Conservation (phyloP, 805 yeast genomes). For the Candida bentonensis region DNA sequence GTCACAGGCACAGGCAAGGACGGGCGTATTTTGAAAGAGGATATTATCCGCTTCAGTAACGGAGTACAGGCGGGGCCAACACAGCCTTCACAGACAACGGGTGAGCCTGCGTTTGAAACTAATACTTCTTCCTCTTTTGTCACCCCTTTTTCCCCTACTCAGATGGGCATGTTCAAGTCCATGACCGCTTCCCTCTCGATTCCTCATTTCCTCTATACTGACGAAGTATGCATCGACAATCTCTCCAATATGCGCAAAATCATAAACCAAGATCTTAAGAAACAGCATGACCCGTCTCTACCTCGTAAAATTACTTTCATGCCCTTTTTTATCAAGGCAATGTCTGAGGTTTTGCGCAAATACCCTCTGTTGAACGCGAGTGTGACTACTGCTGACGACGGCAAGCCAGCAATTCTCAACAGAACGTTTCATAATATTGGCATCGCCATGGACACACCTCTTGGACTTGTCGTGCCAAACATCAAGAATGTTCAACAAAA, state of each 20-base stretch:
- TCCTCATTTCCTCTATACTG: conserved; percentile 23
- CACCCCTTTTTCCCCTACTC: conserved; percentile 3
- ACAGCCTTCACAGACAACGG: neutral
- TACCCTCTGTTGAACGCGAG: conserved; percentile 19
- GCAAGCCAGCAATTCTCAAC: conserved; percentile 13
- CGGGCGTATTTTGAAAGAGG: conserved; percentile 22
- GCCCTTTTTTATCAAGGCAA: conserved; percentile 23
- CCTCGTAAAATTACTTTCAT: conserved; percentile 16
- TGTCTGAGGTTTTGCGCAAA: conserved; percentile 17
- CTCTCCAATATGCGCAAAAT: conserved; percentile 13
- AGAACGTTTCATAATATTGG: conserved; percentile 20
- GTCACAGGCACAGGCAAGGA: conserved; percentile 21
- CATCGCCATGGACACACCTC: conserved; percentile 23
- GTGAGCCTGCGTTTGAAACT: neutral
- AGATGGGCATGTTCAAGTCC: conserved; percentile 18
- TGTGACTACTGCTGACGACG: conserved; percentile 9
- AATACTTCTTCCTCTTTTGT: conserved; percentile 3
- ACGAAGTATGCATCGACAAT: conserved; percentile 18
- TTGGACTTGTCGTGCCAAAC: conserved; percentile 21
- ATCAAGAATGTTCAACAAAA: conserved; percentile 17
- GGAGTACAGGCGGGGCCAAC: neutral
- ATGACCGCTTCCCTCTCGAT: conserved; percentile 20
- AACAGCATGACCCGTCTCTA: conserved; percentile 3
- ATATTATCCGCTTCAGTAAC: conserved; percentile 10
- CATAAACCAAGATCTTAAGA: conserved; percentile 12